These are phyloP conservation scores for Solanum ossicruentum DNA, from an alignment of 257 asterid species.

Conservation along the genomic window DNA sequence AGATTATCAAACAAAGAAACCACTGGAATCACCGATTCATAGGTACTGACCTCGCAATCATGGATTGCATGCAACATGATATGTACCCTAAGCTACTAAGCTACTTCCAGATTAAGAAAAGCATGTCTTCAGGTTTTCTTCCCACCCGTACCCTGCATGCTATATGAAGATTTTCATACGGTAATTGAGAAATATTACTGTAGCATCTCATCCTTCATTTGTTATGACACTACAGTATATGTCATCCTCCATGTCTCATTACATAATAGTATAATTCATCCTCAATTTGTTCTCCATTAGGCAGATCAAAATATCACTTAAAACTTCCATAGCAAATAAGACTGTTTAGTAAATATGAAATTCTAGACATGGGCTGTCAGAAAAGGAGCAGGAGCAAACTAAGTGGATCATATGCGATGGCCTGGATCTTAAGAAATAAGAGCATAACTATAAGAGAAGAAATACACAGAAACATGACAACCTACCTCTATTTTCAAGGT, in stretches of 20 bases:
- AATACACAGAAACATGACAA: not conserved
- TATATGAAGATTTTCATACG: not conserved
- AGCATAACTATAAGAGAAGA: not conserved
- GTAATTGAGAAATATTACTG: not conserved
- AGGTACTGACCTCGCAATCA: not conserved
- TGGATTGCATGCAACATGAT: not conserved
- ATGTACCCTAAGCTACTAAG: not conserved
- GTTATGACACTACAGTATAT: not conserved
- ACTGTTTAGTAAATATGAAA: not conserved
- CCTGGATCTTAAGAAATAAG: not conserved
- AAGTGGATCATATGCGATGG: not conserved
- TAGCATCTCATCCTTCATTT: not conserved
- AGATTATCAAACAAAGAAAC: not conserved
- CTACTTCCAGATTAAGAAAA: not conserved
- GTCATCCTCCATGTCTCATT: not conserved
- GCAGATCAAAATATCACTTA: not conserved
- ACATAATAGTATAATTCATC: not conserved
- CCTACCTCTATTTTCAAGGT: slow-evolving; percentile 92
- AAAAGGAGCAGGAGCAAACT: not conserved
- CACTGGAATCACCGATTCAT: not conserved
- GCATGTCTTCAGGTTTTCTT: not conserved
- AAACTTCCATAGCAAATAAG: not conserved
- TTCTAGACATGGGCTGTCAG: not conserved
- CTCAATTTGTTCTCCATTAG: not conserved
- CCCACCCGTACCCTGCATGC: not conserved